Evolutionary conservation across 2,329 filamentous ascomycete genomes (phyloP).

Genomic region (Coleophoma crateriformis): DNA sequence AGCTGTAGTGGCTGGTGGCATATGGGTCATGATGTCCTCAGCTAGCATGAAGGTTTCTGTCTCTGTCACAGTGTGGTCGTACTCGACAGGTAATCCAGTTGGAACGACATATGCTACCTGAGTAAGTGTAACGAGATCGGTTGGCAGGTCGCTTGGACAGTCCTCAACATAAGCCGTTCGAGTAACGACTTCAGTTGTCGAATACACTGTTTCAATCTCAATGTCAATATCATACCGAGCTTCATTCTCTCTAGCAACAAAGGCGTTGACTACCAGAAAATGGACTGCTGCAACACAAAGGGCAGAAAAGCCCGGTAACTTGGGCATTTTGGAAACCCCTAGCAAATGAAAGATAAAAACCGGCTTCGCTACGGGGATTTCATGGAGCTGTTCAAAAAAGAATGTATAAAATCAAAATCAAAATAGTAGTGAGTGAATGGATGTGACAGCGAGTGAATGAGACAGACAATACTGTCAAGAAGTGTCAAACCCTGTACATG

Average conservation of each 20-base stretch:
- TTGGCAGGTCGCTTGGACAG: neutral
- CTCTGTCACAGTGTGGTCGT: neutral
- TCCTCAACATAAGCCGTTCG: neutral
- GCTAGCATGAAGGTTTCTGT: neutral
- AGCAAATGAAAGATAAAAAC: no score
- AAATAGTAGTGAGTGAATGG: no score
- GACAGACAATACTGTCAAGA: no score
- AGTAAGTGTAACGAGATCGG: neutral
- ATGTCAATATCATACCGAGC: neutral
- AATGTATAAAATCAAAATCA: no score
- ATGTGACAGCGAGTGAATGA: no score
- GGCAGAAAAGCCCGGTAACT: no score
- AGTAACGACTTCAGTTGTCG: neutral
- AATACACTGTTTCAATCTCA: neutral
- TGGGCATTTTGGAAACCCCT: no score
- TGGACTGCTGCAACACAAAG: no score
- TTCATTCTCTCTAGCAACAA: neutral
- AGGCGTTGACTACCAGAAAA: neutral
- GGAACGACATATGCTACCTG: neutral
- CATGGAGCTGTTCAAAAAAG: no score
- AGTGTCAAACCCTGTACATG: no score
- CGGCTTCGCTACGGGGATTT: no score
- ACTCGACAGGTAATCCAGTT: neutral
- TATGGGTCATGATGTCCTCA: neutral
- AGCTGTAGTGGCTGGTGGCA: neutral